Evolutionary conservation across 495 filamentous ascomycete species (phyloP).

Genomic region (Neurospora discreta): DNA sequence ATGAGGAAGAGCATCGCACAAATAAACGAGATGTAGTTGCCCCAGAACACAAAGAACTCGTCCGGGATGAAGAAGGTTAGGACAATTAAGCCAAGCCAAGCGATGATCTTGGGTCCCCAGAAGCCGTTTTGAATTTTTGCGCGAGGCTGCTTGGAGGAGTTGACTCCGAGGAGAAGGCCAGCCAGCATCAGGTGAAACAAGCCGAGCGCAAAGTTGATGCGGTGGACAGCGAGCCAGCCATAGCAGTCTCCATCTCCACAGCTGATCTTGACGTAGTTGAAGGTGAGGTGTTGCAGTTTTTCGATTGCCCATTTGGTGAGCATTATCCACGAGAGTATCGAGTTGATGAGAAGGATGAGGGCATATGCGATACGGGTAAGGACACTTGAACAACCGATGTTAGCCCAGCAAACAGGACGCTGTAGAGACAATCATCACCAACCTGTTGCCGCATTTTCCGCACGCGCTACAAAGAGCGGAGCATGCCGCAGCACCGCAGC

Average conservation of each 20-base stretch:
- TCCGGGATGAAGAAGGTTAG: conserved; percentile 93
- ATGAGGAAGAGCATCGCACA: conserved; percentile 91
- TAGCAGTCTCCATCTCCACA: conserved; percentile 87
- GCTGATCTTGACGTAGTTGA: conserved; percentile 90
- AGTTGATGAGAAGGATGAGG: conserved; percentile 90
- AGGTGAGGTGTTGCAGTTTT: conserved; percentile 78
- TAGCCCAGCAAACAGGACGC: not conserved
- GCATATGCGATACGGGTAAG: conserved; percentile 97
- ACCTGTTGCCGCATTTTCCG: conserved; percentile 96
- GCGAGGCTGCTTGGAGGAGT: conserved; percentile 73
- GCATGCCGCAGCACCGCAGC: conserved; percentile 91
- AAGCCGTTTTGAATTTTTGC: conserved; percentile 89
- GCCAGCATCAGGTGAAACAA: conserved; percentile 85
- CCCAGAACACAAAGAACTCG: conserved; percentile 89
- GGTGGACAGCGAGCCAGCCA: conserved; percentile 91
- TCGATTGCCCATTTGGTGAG: conserved; percentile 98
- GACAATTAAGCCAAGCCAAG: conserved; percentile 79
- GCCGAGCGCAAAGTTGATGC: conserved; percentile 94
- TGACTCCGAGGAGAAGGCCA: conserved; percentile 73
- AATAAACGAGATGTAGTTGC: conserved; percentile 81
- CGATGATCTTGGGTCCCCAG: conserved; percentile 70
- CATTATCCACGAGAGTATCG: conserved; percentile 96
- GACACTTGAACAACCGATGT: conserved; percentile 45
- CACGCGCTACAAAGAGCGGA: conserved; percentile 89
- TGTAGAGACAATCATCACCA: not conserved